A percentile compares a stretch with the other conserved stretches of the same genome.
Conservation (phyloP, 352 stramenopile species). For the Phytophthora tentaculata region DNA sequence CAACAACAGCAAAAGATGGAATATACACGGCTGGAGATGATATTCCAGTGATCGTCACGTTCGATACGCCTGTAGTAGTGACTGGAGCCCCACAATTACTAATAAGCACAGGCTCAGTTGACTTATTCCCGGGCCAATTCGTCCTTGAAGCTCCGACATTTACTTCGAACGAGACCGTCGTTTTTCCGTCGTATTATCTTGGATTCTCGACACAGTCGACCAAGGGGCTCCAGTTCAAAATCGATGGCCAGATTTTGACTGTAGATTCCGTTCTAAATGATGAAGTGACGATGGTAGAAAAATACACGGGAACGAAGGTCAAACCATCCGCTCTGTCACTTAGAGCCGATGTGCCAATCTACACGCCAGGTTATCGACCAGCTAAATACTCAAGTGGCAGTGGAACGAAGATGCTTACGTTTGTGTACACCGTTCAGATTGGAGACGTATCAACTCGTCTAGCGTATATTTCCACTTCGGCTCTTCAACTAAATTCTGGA, state of each 20-base stretch:
- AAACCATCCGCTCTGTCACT: constrained; percentile 35
- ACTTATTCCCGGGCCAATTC: constrained; percentile 63
- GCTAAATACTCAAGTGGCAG: constrained; percentile 60
- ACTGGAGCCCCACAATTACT: constrained; percentile 51
- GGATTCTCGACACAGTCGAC: constrained; percentile 46
- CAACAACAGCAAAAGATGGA: constrained; percentile 34
- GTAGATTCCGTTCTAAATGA: constrained; percentile 52
- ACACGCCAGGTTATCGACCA: constrained; percentile 53
- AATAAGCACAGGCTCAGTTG: constrained; percentile 53
- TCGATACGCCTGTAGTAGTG: constrained; percentile 68
- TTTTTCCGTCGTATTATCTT: constrained; percentile 61
- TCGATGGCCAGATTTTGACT: constrained; percentile 57
- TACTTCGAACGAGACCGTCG: constrained; percentile 39
- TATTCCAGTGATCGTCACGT: constrained; percentile 60
- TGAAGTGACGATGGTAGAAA: constrained; percentile 59
- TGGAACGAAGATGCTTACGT: constrained; percentile 50
- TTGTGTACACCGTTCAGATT: constrained; percentile 62
- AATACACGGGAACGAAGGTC: constrained; percentile 52
- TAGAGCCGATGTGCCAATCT: constrained; percentile 42
- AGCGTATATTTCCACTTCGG: constrained; percentile 53
- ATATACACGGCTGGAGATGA: constrained; percentile 71
- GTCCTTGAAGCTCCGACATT: constrained; percentile 45
- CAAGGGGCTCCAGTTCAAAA: constrained; percentile 61
- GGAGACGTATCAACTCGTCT: constrained; percentile 57
- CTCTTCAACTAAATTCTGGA: constrained; percentile 56